Percentiles rank a stretch among this genome's conserved stretches.
These are phyloP conservation scores for Byssoonygena ceratinophila DNA, from an alignment of 2,329 filamentous ascomycete species.

Conservation along the genomic window DNA sequence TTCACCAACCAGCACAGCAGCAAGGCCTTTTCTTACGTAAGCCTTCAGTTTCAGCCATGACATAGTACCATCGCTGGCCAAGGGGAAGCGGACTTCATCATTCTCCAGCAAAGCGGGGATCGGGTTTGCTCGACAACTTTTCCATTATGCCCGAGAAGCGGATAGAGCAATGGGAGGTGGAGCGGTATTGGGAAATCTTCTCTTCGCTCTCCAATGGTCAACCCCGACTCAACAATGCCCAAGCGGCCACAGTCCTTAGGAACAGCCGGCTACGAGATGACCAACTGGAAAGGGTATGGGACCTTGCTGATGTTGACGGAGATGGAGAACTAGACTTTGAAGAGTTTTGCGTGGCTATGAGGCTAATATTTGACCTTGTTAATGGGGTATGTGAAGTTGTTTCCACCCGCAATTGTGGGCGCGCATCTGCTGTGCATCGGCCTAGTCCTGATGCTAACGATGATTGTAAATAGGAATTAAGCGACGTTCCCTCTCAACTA, in stretches of 20 bases:
- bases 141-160: slow-evolving; percentile 32
- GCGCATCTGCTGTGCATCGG: background rate
- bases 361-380: slow-evolving; percentile 90
- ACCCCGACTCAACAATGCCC: slow-evolving; percentile 55
- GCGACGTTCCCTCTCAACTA: slow-evolving; percentile 71
- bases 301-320: slow-evolving; percentile 91
- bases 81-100: background rate
- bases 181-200: slow-evolving; percentile 74
- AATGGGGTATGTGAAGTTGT: slow-evolving; percentile 60
- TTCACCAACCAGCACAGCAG: no score
- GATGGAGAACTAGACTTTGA: slow-evolving; percentile 98
- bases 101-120: background rate
- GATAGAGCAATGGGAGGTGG: slow-evolving; percentile 65
- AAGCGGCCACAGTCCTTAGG: slow-evolving; percentile 61
- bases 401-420: slow-evolving; percentile 9
- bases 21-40: background rate
- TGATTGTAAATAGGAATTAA: slow-evolving; percentile 57
- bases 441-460: background rate
- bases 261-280: slow-evolving; percentile 62
- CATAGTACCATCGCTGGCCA: background rate
- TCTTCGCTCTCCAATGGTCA: slow-evolving; percentile 55
- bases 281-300: slow-evolving; percentile 96
- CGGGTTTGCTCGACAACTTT: slow-evolving; percentile 1
- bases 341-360: slow-evolving; percentile 98
- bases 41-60: background rate